Evolutionary conservation across 1,284 basidiomycete genomes (phyloP), one percentile per base, ranked within the genome.

Genomic region (Taiwanofungus camphoratus): DNA sequence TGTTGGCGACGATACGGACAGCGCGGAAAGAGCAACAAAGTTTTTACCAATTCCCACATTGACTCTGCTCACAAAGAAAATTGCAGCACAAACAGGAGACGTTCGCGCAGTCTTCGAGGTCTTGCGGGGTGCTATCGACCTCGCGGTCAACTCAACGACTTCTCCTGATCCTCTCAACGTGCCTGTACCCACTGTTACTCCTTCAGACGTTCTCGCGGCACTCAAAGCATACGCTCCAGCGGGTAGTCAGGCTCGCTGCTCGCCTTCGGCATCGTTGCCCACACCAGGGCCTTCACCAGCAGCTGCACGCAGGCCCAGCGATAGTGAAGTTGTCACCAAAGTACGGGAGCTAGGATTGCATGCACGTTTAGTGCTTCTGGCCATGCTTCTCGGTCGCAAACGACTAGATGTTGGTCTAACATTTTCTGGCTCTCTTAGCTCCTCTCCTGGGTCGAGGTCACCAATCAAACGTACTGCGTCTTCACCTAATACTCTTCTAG

Each of bases 61-160:
- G 27, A 79, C 70, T 20, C 67, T 90, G 8, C 70, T 89, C 15
- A 76, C 81, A 13, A 87, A 87, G 65, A 89, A 89, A 57, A 67
- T 88, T 16, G 84, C 87, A 4, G 70, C 80, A 1, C 70, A 82
- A 50, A 88, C 87, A 0, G 87, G 87, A 9, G 87, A 90, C 51
- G 85, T 89, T 15, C 71, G 87, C 38, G 79, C 74, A 19, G 64
- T 87, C 2, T 82, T 90, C 41, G 86, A 87, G 55, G 84, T 88
- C 7, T 69, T 88, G 6, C 75, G 87, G 29, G 76, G 82, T 9
- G 84, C 87, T 5, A 85, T 89, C 48, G 84, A 88, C 51, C 61
- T 79, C 19, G 83, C 82, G 1, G 62, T 67, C 19, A 58, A 50
- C 18, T 43, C 54, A 3, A 29, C 43, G 37, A 43, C 42, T 5